A percentile compares a stretch with the other conserved stretches of the same genome.
These are phyloP conservation scores for Phlebiopsis flavidoalba DNA, from an alignment of 768 basidiomycete species.

Conservation along the genomic window DNA sequence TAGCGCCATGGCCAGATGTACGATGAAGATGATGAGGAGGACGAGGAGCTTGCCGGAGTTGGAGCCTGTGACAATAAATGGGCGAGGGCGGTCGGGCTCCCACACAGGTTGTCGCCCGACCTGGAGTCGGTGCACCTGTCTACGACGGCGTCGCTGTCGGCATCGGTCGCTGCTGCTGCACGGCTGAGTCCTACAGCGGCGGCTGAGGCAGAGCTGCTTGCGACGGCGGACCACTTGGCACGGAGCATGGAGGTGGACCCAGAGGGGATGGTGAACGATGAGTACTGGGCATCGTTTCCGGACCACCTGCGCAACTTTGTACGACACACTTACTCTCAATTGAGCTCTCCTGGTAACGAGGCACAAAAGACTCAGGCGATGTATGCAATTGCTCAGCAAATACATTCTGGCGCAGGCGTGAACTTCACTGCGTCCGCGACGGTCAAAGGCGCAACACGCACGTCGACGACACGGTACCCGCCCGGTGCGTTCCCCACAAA, in stretches of 20 bases:
- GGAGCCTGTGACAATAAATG: conserved; percentile 14
- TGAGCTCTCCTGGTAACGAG: conserved; percentile 28
- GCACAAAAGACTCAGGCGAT: conserved; percentile 51
- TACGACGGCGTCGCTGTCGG: conserved; percentile 39
- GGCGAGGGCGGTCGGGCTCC: conserved; percentile 11
- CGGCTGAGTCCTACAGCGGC: conserved; percentile 29
- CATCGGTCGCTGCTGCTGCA: conserved; percentile 28
- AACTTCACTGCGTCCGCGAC: conserved; percentile 23
- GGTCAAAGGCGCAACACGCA: conserved; percentile 25
- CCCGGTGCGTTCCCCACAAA: conserved; percentile 35
- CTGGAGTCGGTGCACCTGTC: conserved; percentile 44
- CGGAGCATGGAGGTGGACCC: conserved; percentile 42
- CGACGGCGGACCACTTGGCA: conserved; percentile 58
- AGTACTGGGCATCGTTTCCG: conserved; percentile 67
- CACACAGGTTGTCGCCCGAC: conserved; percentile 37
- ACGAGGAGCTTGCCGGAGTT: conserved; percentile 20
- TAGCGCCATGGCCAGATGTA: conserved; percentile 13
- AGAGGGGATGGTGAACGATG: conserved; percentile 43
- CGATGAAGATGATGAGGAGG: conserved; percentile 24
- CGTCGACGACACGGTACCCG: conserved; percentile 32
- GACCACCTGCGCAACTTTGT: conserved; percentile 68
- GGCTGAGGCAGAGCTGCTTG: conserved; percentile 55
- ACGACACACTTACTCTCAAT: conserved; percentile 32
- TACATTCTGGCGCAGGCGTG: conserved; percentile 35
- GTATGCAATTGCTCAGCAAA: conserved; percentile 66